phyloP scores from a whole-genome alignment of 2,329 filamentous ascomycete species.

The Onygenales sp. region DNA sequence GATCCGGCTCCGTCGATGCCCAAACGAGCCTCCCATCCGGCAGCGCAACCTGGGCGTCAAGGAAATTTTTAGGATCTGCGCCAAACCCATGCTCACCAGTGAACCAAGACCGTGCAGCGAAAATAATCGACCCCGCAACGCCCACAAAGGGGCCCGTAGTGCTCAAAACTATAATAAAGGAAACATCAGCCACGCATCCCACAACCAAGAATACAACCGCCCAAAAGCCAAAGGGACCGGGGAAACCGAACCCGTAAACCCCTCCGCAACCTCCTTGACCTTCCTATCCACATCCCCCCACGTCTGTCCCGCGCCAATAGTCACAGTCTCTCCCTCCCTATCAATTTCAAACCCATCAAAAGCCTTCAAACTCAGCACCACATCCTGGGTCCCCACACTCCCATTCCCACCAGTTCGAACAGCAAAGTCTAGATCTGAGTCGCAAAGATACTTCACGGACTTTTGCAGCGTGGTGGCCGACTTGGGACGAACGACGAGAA shows the following conservation, averaged over 20 bases:
- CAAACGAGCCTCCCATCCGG: constrained; percentile 28
- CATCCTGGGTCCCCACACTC: constrained; percentile 26
- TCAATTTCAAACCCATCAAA: constrained; percentile 31
- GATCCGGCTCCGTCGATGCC: constrained; percentile 30
- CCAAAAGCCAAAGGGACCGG: neutral
- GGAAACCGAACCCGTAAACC: constrained; percentile 19
- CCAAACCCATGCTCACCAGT: constrained; percentile 28
- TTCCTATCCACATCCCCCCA: constrained; percentile 30
- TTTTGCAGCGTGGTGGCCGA: constrained; percentile 20
- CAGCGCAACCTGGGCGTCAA: constrained; percentile 31
- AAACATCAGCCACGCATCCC: neutral
- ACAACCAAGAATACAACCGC: neutral
- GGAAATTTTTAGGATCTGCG: constrained; percentile 32
- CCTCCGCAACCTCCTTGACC: constrained; percentile 24
- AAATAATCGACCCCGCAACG: constrained; percentile 28
- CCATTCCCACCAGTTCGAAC: constrained; percentile 29
- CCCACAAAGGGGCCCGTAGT: constrained; percentile 30
- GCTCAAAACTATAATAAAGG: constrained; percentile 17
- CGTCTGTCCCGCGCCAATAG: constrained; percentile 26
- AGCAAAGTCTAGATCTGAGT: constrained; percentile 25
- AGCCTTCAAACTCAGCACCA: constrained; percentile 27
- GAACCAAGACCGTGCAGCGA: constrained; percentile 32
- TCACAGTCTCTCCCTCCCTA: constrained; percentile 19
- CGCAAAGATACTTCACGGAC: constrained; percentile 23
- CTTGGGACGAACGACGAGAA: constrained; percentile 24